Evolutionary conservation across 139 green algal genomes (phyloP).

Genomic region (Desmodesmus armatus): DNA sequence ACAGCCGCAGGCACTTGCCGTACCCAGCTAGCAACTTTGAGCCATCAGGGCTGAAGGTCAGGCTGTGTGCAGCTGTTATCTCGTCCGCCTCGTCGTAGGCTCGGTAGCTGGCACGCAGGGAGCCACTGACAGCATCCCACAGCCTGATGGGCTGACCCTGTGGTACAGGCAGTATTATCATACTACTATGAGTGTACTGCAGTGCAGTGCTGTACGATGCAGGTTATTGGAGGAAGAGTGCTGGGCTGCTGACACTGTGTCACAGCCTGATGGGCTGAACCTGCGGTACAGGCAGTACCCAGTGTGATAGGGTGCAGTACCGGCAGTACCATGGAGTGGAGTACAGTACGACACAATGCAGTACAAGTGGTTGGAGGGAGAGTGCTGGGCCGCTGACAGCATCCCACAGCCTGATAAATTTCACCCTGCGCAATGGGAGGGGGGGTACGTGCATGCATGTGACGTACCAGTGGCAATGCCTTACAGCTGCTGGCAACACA

Average conservation of each 20-base stretch:
- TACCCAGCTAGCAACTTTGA: constrained; percentile 70
- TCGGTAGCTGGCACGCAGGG: constrained; percentile 78
- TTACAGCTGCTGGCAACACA: too few species aligned
- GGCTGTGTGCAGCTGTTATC: constrained; percentile 75
- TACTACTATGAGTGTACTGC: too few species aligned
- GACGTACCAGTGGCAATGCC: too few species aligned
- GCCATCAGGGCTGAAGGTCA: constrained; percentile 79
- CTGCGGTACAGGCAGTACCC: background rate
- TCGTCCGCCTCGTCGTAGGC: constrained; percentile 92
- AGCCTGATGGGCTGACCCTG: constrained; percentile 88
- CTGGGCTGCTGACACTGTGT: background rate
- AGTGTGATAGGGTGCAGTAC: background rate
- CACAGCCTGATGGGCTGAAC: too few species aligned
- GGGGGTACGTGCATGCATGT: too few species aligned
- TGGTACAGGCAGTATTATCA: too few species aligned
- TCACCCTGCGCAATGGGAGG: too few species aligned
- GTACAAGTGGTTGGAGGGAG: too few species aligned
- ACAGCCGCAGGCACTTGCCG: constrained; percentile 64
- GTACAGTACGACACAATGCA: background rate
- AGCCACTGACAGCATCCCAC: constrained; percentile 82
- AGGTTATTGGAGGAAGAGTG: background rate
- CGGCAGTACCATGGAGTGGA: too few species aligned
- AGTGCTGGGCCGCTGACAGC: constrained; percentile 67
- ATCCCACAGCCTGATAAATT: constrained; percentile 93
- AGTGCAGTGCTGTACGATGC: background rate